Evolutionary conservation across 148 eudicot genomes (phyloP), one percentile per base, ranked within the genome.

Genomic region (Rhododendron henanense): DNA sequence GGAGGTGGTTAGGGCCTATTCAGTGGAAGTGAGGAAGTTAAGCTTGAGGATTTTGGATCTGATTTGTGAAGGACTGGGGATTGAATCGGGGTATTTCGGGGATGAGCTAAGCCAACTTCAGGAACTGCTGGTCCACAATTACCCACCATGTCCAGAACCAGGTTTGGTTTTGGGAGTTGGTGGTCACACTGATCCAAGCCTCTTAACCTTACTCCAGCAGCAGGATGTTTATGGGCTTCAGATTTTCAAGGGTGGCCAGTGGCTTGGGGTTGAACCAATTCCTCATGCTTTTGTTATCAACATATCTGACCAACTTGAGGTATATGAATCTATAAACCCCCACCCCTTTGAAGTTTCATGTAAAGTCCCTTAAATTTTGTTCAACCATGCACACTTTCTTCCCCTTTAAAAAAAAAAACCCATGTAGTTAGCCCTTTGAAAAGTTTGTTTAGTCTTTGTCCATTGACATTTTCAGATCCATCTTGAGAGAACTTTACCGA

Each of bases 11-110:
- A 21, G 67, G n/a, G 21, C 73, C 15, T 86, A 86, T 44, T 75
- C 78, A n/a, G 35, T 18, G 21, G 81, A 86, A 37, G 33, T 86
- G 45, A 73, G 80, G 11, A 81, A 86, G 73, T 55, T 86, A 23
- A 31, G 85, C 1, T 67, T 21, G 19, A 69, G 28, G 9, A 73
- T 86, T 53, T 48, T 86, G 39, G 81, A 81, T 33, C 35, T 86
- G 55, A 81, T 86, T 0, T 71, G 69, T 7, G 84, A 86, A 86
- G 85, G 85, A n/a, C 19, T 81, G 10, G 87, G 87, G 39, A n/a
- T 86, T 28, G 45, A 50, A 39, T 4, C 6, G 55, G 87, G 74
- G 1, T 86, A 81, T 10, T 69, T 86, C 1, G 28, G 45, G 19
- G 73, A 73, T 10, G 71, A 57, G 14, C 28, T 71, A 18, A 53